Percentiles rank a stretch among this genome's conserved stretches.
Conservation (phyloP, 192 early-diverging fungal genomes). For the Paraglomus brasilianum region DNA sequence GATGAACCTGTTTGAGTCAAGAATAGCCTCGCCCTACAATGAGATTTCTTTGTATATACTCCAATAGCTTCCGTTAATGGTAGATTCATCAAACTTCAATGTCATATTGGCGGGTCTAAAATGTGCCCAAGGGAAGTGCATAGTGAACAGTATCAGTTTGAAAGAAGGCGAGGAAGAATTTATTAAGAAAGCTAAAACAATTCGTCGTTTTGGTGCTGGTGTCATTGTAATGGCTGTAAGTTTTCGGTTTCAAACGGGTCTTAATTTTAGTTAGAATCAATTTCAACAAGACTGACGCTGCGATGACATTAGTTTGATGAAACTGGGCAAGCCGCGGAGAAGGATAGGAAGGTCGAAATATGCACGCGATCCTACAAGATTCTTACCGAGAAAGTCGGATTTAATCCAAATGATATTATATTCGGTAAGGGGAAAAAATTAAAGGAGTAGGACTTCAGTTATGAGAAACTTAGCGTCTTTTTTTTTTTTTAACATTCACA, state of each 20-base stretch:
- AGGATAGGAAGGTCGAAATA: slow-evolving; percentile 82
- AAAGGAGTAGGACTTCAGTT: neutral
- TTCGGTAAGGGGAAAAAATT: slow-evolving; percentile 41
- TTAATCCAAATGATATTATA: slow-evolving; percentile 82
- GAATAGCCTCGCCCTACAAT: too few species aligned
- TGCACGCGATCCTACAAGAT: slow-evolving; percentile 90
- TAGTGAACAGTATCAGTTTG: slow-evolving; percentile 95
- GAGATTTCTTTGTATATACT: neutral
- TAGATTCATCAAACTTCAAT: slow-evolving; percentile 98
- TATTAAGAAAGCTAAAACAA: slow-evolving; percentile 83
- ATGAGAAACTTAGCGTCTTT: neutral
- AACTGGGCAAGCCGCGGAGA: slow-evolving; percentile 84
- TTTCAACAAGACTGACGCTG: neutral
- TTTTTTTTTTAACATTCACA: slow-evolving; percentile 49
- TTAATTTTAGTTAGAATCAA: neutral
- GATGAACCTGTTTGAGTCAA: too few species aligned
- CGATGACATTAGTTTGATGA: slow-evolving; percentile 74
- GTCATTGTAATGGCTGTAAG: slow-evolving; percentile 93
- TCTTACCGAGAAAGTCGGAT: slow-evolving; percentile 80
- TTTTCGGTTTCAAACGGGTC: neutral
- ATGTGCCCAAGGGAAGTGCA: slow-evolving; percentile 96
- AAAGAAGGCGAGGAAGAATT: slow-evolving; percentile 96
- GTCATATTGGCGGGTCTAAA: slow-evolving; percentile 93
- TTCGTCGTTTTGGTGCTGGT: slow-evolving; percentile 90
- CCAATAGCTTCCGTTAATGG: slow-evolving; percentile 79